Base-by-base conservation (phyloP, 2,329 filamentous ascomycete species). In the Neofusicoccum umdonicola region DNA sequence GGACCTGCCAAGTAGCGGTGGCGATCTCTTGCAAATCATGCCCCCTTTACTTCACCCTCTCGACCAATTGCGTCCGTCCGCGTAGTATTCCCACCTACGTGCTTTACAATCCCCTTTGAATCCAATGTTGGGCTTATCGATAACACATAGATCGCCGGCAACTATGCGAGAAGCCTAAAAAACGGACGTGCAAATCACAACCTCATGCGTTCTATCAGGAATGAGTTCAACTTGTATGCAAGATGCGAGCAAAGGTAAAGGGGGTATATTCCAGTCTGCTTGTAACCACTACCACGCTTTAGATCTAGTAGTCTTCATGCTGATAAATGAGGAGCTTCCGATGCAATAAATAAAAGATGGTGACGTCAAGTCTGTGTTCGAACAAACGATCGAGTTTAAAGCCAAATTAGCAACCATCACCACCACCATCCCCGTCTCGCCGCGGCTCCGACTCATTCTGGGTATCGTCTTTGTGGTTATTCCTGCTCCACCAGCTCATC, bases 401-500 rank as follows among this genome's bases (percentile, higher is more conserved):
- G 6, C 11, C 31, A 45, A 13, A 45, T 58, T 41, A 58, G 27
- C 41, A 27, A 35, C 48, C 39, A 35, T 39, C 61, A 15, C 50
- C 50, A 17, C 35, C 37, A 37, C 56, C 27, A 4, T 39, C 42
- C 7, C 41, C 56, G 27, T 47, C 19, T 11, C 56, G 15, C 42
- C 27, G 15, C 42, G 5, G 27, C 27, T 63, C 61, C 9, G 31
- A 13, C 9, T 56, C 61, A n/a, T 39, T 37, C 8, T 39, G 45
- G 50, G 31, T 50, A 63, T 56, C 51, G 17, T 50, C 35, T 45
- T 57, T 57, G 15, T 44, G 15, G n/a, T 31, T 34, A 27, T 27
- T 52, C 13, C 61, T 35, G 17, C 48, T 56, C 61, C 61, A 63
- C 61, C 61, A 63, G 27, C 42, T 63, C 61, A 63, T 35, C 27